Base-by-base conservation (phyloP, 1,284 basidiomycete species). In the Amylostereum chailletii region DNA sequence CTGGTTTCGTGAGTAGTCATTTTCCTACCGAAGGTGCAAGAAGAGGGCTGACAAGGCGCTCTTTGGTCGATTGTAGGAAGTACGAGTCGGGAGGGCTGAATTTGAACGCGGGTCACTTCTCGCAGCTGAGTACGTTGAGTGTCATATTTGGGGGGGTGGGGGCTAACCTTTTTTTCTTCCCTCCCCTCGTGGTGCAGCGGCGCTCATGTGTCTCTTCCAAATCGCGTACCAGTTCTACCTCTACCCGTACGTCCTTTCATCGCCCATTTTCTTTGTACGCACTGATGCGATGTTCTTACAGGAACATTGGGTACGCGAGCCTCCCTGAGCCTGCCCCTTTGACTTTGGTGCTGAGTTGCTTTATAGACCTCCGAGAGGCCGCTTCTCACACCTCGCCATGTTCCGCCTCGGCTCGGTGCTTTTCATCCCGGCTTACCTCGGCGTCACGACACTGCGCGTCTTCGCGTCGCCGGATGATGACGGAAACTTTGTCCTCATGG, bases 311-410 rank as follows among this genome's bases (percentile, higher is more conserved):
- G 82, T 71, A 58, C 6, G 8, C 45, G 29, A 44, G 33, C 30
- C 30, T 34, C 46, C 43, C 31, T 9, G 29, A 37, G 37, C 34
- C 37, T 53, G 10, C 41, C 8, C 34, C 33, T 44, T 29, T 9
- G n/a, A 32, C 43, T 26, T 50, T 34, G 34, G 36, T n/a, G 41
- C 37, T 49, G 10, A 8, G 10, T 3, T 27, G 44, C 44, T 32
- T 5, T 46, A 2, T 52, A 79, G 76, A 11, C 77, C 77, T 47
- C 86, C 86, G 29, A 71, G 87, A 57, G 87, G 87, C 34, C 81
- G 86, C 38, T 90, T 89, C 62, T 90, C 88, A 2, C 87, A 90
- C 61, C 68, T 90, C 38, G 76, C 86, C 3, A 90, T 90, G 88
- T 90, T 89, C 71, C 81, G 87, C 47, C 69, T 90, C 31, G 87